These are phyloP conservation scores for Erodium trifolium DNA, from an alignment of 441 rosid species.

Conservation along the genomic window DNA sequence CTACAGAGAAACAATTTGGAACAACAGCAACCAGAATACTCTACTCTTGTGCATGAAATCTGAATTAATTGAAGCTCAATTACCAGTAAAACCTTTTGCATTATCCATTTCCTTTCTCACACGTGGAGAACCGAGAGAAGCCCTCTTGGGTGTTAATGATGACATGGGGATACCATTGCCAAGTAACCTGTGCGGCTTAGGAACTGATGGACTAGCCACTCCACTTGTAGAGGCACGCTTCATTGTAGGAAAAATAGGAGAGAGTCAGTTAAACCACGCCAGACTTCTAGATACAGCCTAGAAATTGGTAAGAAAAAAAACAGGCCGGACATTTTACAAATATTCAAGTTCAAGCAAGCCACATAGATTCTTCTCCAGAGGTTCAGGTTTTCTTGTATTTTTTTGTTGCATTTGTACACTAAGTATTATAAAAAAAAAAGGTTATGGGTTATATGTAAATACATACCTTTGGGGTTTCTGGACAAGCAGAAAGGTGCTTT, in stretches of 20 bases:
- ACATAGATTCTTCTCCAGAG: too few relatives aligned
- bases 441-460: slow-evolving; percentile 8
- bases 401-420: too few relatives aligned
- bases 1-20: slow-evolving; percentile 10
- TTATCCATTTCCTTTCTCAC: slow-evolving; percentile 45
- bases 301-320: neutral
- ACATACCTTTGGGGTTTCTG: slow-evolving; percentile 38
- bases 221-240: slow-evolving; percentile 35
- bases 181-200: slow-evolving; percentile 45
- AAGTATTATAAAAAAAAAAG: too few relatives aligned
- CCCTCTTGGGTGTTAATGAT: slow-evolving; percentile 44
- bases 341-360: neutral
- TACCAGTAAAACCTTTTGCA: slow-evolving; percentile 37
- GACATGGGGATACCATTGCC: slow-evolving; percentile 29
- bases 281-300: neutral
- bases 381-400: too few relatives aligned
- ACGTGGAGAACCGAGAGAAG: slow-evolving; percentile 42
- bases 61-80: slow-evolving; percentile 12
- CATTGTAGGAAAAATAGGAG: slow-evolving; percentile 15
- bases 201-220: slow-evolving; percentile 32
- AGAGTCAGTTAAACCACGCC: slow-evolving; percentile 16
- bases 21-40: slow-evolving; percentile 2
- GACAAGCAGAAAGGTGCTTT: slow-evolving; percentile 37
- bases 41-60: neutral
- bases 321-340: slow-evolving; percentile 6